A percentile compares a stretch with the other conserved stretches of the same genome.
phyloP scores from a whole-genome alignment of 177 flowering plant genomes.

The Vitis hybrid region DNA sequence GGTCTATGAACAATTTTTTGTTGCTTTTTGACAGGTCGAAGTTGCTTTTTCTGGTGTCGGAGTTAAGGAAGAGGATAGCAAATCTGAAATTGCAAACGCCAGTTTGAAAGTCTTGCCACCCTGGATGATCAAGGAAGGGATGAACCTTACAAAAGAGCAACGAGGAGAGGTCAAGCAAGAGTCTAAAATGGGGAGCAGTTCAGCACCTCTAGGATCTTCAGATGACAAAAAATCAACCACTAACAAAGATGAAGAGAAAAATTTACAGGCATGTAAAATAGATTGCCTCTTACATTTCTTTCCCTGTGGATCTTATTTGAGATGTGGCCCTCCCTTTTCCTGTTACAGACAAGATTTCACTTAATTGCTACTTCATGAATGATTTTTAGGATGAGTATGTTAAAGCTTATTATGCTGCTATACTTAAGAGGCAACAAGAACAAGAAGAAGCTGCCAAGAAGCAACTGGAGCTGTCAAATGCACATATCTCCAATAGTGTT shows the following conservation, averaged over 20 bases:
- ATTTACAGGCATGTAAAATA: slow-evolving; percentile 48
- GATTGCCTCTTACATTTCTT: slow-evolving; percentile 2
- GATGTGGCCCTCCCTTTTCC: not conserved
- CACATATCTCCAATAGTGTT: slow-evolving; percentile 19
- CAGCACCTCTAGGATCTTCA: slow-evolving; percentile 26
- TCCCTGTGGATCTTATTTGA: not conserved
- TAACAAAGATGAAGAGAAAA: slow-evolving; percentile 47
- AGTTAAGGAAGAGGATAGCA: slow-evolving; percentile 68
- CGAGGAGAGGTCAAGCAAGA: slow-evolving; percentile 75
- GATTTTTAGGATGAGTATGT: slow-evolving; percentile 70
- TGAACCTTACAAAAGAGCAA: slow-evolving; percentile 90
- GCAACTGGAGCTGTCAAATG: slow-evolving; percentile 31
- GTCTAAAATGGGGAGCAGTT: slow-evolving; percentile 40
- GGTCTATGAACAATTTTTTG: not conserved
- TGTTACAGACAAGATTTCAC: not conserved
- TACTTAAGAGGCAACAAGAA: slow-evolving; percentile 58
- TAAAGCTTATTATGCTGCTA: slow-evolving; percentile 87
- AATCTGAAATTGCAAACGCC: slow-evolving; percentile 45
- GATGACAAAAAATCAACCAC: slow-evolving; percentile 70
- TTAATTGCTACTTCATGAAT: slow-evolving; percentile 7
- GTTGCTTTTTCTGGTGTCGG: slow-evolving; percentile 75
- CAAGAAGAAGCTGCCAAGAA: slow-evolving; percentile 47
- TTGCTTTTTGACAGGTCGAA: slow-evolving; percentile 67
- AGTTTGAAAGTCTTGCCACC: slow-evolving; percentile 86
- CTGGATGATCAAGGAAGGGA: slow-evolving; percentile 97